These are phyloP conservation scores for Mycena maculata DNA, from an alignment of 768 basidiomycete genomes.

Conservation along the genomic window DNA sequence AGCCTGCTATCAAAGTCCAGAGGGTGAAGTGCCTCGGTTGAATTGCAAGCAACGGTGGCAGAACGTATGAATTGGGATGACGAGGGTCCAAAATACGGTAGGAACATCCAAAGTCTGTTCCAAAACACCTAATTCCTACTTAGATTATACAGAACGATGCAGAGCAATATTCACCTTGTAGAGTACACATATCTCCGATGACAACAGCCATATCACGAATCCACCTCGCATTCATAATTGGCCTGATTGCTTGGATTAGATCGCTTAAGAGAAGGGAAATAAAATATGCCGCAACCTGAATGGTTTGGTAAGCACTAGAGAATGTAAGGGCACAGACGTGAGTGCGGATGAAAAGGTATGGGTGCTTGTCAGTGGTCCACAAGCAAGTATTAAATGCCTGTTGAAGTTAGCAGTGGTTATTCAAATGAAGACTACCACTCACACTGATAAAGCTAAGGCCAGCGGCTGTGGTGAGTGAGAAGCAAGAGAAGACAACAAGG, in stretches of 20 bases:
- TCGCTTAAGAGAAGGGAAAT: conserved; percentile 62
- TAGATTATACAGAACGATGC: not conserved
- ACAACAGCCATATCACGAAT: conserved; percentile 47
- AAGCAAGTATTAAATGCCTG: conserved; percentile 58
- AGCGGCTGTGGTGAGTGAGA: conserved; percentile 55
- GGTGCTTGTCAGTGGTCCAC: conserved; percentile 48
- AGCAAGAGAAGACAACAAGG: conserved; percentile 54
- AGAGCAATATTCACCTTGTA: conserved; percentile 49
- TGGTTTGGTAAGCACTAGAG: conserved; percentile 56
- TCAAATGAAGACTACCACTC: not conserved
- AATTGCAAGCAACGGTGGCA: conserved; percentile 59
- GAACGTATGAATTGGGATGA: conserved; percentile 67
- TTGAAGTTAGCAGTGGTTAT: not conserved
- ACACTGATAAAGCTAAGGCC: conserved; percentile 43
- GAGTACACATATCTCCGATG: conserved; percentile 53
- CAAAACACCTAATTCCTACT: conserved; percentile 51
- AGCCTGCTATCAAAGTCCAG: conserved; percentile 55
- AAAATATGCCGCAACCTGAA: conserved; percentile 66
- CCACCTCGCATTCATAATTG: conserved; percentile 61
- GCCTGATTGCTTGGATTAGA: conserved; percentile 57
- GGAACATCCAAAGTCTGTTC: conserved; percentile 57
- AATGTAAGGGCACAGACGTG: conserved; percentile 51
- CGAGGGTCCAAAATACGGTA: conserved; percentile 59
- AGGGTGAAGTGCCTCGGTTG: conserved; percentile 48
- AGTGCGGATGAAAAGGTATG: conserved; percentile 62